These are phyloP conservation scores for Trametes sanguinea DNA, from an alignment of 768 basidiomycete species.

Conservation along the genomic window DNA sequence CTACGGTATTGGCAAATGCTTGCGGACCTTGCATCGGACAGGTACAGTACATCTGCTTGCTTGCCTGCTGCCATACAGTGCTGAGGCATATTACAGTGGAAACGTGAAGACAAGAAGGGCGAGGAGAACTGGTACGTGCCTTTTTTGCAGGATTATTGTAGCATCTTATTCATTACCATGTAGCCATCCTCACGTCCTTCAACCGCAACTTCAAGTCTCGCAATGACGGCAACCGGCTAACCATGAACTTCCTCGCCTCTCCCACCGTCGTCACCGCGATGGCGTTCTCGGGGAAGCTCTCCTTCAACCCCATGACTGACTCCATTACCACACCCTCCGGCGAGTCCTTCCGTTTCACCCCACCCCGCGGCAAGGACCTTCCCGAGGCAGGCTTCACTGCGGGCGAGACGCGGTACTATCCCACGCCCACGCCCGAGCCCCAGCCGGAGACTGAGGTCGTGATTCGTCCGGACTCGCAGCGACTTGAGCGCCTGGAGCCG, in stretches of 20 bases:
- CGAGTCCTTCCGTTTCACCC: constrained; percentile 75
- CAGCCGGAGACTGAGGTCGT: constrained; percentile 74
- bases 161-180: background rate
- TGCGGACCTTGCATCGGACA: constrained; percentile 99
- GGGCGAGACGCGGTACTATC: constrained; percentile 77
- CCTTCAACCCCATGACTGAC: constrained; percentile 93
- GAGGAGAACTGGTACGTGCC: constrained; percentile 82
- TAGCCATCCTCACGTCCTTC: constrained; percentile 96
- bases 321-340: constrained; percentile 67
- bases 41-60: constrained; percentile 39
- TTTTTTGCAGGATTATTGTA: background rate
- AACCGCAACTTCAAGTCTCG: constrained; percentile 93
- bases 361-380: constrained; percentile 84
- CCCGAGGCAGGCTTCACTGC: constrained; percentile 80
- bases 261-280: constrained; percentile 97
- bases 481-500: constrained; percentile 85
- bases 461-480: constrained; percentile 76
- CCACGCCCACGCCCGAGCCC: constrained; percentile 70
- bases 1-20: constrained; percentile 92
- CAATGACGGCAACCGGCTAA: constrained; percentile 92
- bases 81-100: constrained; percentile 61
- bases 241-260: constrained; percentile 98
- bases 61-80: too few species aligned
- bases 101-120: constrained; percentile 81
- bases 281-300: constrained; percentile 91